Evolutionary conservation across 106 monocot species (phyloP).

Genomic region (Vanilla planifolia): DNA sequence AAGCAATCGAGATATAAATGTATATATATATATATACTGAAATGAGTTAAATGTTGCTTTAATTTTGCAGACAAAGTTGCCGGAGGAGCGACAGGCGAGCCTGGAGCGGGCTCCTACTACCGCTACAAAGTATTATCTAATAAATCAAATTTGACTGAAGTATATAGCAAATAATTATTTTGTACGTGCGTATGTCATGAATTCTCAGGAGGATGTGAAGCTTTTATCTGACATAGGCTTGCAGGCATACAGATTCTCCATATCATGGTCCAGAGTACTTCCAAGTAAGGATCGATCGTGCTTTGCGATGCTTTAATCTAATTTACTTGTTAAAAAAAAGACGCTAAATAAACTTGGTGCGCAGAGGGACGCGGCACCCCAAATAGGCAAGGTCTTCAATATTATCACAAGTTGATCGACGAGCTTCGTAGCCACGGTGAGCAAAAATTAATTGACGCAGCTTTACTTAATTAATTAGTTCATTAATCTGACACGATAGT

Average conservation of each 20-base stretch:
- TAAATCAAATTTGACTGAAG: no score
- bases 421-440: slow-evolving; percentile 4
- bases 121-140: no score
- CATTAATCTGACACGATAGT: neutral
- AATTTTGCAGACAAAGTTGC: no score
- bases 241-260: slow-evolving; percentile 25
- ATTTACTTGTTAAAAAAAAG: no score
- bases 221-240: slow-evolving; percentile 3
- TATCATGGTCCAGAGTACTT: slow-evolving; percentile 21
- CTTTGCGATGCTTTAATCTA: no score
- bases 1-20: no score
- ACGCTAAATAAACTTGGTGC: neutral
- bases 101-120: no score
- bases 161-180: no score
- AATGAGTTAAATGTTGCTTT: no score
- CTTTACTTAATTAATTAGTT: neutral
- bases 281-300: slow-evolving; percentile 8
- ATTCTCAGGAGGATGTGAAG: slow-evolving; percentile 15
- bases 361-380: slow-evolving; percentile 3
- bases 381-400: slow-evolving; percentile 7
- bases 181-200: neutral
- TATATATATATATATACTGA: no score
- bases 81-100: no score
- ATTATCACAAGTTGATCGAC: slow-evolving; percentile 14
- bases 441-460: neutral